Base-by-base conservation (phyloP, 805 yeast genomes). In the Yarrowia hollandica region DNA sequence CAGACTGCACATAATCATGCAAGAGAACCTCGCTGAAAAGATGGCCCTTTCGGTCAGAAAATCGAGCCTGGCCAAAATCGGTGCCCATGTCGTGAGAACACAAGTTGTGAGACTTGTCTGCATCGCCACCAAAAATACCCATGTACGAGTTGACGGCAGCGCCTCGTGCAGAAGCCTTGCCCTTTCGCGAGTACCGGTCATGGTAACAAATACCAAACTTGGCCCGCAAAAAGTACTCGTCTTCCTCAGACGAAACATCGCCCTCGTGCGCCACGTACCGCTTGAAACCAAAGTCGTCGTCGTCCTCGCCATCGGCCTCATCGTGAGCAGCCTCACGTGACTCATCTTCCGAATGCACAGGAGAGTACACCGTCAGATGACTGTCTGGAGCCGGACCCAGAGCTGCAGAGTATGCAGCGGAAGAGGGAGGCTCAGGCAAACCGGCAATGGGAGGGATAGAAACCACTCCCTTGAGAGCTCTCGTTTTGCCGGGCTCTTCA, bases 151-250 rank as follows among this genome's bases (percentile, higher is more conserved):
- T 35, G 58, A 28, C 22, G 14, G 46, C 26, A 22, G 26, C n/a
- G 12, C 23, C 57, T 8, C 16, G 19, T 22, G 14, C 16, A 6
- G 44, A 23, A 2, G 34, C 26, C 25, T 52, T 37, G 15, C 42
- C 42, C 16, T 28, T 31, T 34, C 35, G 33, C 3, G 23, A 18
- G 19, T 52, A 52, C 7, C 44, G 25, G 18, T 52, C 58, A n/a
- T 52, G 44, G 34, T 52, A 52, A 21, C 58, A 52, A 19, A 35
- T 52, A 9, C 58, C 58, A 25, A 52, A 52, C 35, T 52, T 52
- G 25, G 58, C 58, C 2, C 58, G 42, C 35, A 52, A 9, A 21
- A 52, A 52, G 26, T 52, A 52, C 35, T 52, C 58, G 19, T 52
- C 58, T 7, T 52, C 58, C 12, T 52, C 58, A 14, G 58, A 52